These are phyloP conservation scores for Gleditsia sinensis DNA, from an alignment of 306 rosid species.

Conservation along the genomic window DNA sequence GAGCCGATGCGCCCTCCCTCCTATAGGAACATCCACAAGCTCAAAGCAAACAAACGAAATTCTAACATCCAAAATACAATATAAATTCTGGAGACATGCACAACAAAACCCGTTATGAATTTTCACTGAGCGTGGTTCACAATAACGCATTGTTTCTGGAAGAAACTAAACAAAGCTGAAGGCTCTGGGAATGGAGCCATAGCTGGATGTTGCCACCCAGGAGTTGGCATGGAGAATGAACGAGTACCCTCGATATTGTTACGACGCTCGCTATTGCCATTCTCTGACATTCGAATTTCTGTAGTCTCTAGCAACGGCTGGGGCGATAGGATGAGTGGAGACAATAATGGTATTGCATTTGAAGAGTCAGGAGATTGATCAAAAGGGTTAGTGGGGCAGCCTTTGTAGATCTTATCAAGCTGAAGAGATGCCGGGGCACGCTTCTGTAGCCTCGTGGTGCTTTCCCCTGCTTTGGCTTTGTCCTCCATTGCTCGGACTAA, in stretches of 20 bases:
- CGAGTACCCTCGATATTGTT: neutral
- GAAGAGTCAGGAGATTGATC: constrained; percentile 30
- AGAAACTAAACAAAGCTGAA: constrained; percentile 43
- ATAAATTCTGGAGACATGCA: neutral
- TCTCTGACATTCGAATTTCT: constrained; percentile 16
- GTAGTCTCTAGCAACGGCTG: constrained; percentile 33
- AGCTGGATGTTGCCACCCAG: constrained; percentile 63
- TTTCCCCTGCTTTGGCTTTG: constrained; percentile 23
- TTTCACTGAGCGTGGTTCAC: constrained; percentile 41
- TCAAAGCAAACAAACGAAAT: neutral
- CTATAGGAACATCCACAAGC: neutral
- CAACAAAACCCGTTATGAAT: neutral
- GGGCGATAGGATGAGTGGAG: constrained; percentile 64
- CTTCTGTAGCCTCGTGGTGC: constrained; percentile 63
- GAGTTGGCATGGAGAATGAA: neutral
- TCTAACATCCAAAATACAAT: neutral
- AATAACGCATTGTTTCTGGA: constrained; percentile 55
- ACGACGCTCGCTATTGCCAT: neutral
- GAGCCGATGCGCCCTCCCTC: neutral
- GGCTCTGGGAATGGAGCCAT: constrained; percentile 42
- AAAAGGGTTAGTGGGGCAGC: constrained; percentile 26
- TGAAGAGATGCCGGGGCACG: constrained; percentile 67
- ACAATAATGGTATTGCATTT: constrained; percentile 67
- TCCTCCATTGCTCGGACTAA: constrained; percentile 36
- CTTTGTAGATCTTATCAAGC: constrained; percentile 40